These are phyloP conservation scores for Alternaria novae-zelandiae DNA, from an alignment of 2,329 filamentous ascomycete genomes.

Conservation along the genomic window DNA sequence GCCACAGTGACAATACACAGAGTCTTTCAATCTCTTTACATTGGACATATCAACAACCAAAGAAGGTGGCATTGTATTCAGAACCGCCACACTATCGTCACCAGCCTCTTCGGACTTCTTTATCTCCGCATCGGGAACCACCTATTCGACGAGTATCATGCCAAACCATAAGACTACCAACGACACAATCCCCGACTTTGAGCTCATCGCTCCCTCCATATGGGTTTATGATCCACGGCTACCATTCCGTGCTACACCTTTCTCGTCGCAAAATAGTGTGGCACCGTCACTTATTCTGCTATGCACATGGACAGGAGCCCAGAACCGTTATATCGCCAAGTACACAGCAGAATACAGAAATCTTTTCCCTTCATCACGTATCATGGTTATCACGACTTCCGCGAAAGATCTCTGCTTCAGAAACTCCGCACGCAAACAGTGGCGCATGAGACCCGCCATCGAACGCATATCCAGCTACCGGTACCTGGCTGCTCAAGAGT, in stretches of 20 bases:
- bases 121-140: background rate
- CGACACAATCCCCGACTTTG: slow-evolving; percentile 18
- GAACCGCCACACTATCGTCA: background rate
- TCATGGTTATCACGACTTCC: slow-evolving; percentile 36
- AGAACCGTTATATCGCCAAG: slow-evolving; percentile 29
- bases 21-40: background rate
- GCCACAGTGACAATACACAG: background rate
- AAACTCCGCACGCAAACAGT: slow-evolving; percentile 24
- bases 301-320: slow-evolving; percentile 40
- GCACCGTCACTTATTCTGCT: slow-evolving; percentile 33
- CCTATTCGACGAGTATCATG: background rate
- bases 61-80: background rate
- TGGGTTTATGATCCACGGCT: slow-evolving; percentile 16
- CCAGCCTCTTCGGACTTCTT: background rate
- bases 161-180: background rate
- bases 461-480: slow-evolving; percentile 17
- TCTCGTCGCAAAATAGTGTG: background rate
- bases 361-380: slow-evolving; percentile 31
- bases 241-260: background rate
- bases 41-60: background rate
- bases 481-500: background rate
- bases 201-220: slow-evolving; percentile 20
- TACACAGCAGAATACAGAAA: slow-evolving; percentile 31
- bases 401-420: slow-evolving; percentile 33
- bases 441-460: slow-evolving; percentile 26